These are phyloP conservation scores for Funneliformis geosporum DNA, from an alignment of 192 early-diverging fungal genomes.

Conservation along the genomic window DNA sequence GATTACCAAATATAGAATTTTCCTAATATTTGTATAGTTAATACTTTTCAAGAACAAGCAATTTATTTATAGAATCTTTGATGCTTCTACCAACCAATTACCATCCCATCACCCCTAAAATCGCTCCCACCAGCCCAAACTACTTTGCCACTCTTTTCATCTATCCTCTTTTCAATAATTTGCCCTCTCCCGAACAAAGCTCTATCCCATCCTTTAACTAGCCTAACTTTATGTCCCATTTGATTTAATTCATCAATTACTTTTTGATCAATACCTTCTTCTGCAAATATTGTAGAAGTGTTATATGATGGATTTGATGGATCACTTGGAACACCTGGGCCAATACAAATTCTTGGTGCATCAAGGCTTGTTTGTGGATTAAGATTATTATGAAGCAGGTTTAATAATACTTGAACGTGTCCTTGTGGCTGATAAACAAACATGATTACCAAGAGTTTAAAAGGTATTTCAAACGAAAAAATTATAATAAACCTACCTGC, in stretches of 20 bases:
- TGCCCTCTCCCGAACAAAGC: slow-evolving; percentile 75
- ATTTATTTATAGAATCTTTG: too few species aligned
- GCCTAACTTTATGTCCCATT: slow-evolving; percentile 61
- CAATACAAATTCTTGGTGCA: slow-evolving; percentile 66
- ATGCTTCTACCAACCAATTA: slow-evolving; percentile 47
- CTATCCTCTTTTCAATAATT: slow-evolving; percentile 53
- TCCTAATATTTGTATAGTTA: too few species aligned
- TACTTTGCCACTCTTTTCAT: slow-evolving; percentile 43
- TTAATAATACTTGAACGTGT: slow-evolving; percentile 78
- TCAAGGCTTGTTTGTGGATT: slow-evolving; percentile 71
- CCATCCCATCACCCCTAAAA: slow-evolving; percentile 61
- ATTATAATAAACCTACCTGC: slow-evolving; percentile 43
- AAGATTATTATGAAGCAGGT: slow-evolving; percentile 58
- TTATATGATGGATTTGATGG: not conserved
- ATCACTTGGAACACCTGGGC: slow-evolving; percentile 35
- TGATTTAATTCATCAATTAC: slow-evolving; percentile 49
- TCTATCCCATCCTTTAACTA: slow-evolving; percentile 48
- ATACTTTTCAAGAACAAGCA: too few species aligned
- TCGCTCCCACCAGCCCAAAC: slow-evolving; percentile 59
- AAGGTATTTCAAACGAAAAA: not conserved
- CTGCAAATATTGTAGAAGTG: slow-evolving; percentile 50
- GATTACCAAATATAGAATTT: too few species aligned
- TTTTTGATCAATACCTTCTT: slow-evolving; percentile 59
- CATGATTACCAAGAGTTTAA: not conserved
- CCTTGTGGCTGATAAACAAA: slow-evolving; percentile 61